A percentile compares a stretch with the other conserved stretches of the same genome.
Evolutionary conservation across 441 rosid genomes (phyloP).

Genomic region (Dalechampia spathulata): DNA sequence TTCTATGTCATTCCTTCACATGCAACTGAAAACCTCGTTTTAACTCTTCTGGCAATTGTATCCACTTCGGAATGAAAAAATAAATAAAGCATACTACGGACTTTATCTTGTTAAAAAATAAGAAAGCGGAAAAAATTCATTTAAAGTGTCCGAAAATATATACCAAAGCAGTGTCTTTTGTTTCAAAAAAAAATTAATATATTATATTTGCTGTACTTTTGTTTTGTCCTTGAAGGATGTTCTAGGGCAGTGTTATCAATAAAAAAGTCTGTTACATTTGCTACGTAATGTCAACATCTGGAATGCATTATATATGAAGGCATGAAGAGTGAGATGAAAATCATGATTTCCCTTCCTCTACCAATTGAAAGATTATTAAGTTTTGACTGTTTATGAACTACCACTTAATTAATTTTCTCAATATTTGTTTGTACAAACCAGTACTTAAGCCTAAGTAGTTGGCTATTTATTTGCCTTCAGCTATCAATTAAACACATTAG

Average conservation of each 20-base stretch:
- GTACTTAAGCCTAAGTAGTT: neutral
- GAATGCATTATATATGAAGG: conserved; percentile 11
- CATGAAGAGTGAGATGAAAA: neutral
- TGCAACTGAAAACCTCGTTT: too few relatives aligned
- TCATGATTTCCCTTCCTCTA: neutral
- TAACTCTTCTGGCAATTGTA: too few relatives aligned
- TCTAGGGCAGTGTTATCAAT: conserved; percentile 16
- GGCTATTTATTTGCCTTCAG: neutral
- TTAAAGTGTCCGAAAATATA: too few relatives aligned
- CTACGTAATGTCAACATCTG: conserved; percentile 32
- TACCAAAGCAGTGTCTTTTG: too few relatives aligned
- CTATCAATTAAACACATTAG: neutral
- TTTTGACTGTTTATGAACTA: neutral
- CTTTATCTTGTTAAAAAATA: too few relatives aligned
- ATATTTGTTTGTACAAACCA: neutral
- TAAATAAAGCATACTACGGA: too few relatives aligned
- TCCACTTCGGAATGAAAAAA: too few relatives aligned
- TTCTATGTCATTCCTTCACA: too few relatives aligned
- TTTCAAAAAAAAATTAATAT: too few relatives aligned
- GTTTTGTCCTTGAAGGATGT: conserved; percentile 5
- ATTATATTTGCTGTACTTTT: neutral
- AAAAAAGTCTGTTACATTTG: conserved; percentile 16
- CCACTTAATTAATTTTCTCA: neutral
- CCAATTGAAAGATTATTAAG: neutral
- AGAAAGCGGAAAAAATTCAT: too few relatives aligned